Evolutionary conservation across 306 rosid species (phyloP), one percentile per base, ranked within the genome.

Genomic region (Corylus avellana): DNA sequence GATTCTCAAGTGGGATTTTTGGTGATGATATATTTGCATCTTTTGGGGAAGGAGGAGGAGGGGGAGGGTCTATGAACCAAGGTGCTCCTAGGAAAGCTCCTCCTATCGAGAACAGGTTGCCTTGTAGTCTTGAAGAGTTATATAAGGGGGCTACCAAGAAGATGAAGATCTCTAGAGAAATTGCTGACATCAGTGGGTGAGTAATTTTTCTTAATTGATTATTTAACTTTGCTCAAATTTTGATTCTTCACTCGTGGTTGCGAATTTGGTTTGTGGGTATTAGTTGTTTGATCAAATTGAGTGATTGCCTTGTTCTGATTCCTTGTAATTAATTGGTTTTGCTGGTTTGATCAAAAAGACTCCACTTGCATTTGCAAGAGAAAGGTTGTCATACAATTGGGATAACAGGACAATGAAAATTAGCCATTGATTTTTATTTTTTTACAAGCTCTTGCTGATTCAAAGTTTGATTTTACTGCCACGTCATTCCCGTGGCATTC

Each of bases 81-180:
- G 84, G 69, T 50, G 88, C 44, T 6, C 66, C 86, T 16, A 77
- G 92, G 35, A 90, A 90, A 81, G 92, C 92, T 77, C 54, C 90
- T 75, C 75, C 92, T 0, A 83, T 90, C 55, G 90, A 90, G 83
- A 88, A 81, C 68, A 90, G 49, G 79, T 77, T 90, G 83, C 87
- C 90, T 1, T 90, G 92, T 64, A 86, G 85, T 17, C 89, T 90
- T 7, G 94, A 90, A 87, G 94, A 90, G 56, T 76, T 90, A 29
- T 88, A 83, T 29, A 85, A 53, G 59, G 94, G 94, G 62, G 75
- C 87, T 51, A 83, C 90, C 37, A 90, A 84, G 81, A 90, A 88
- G 83, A 88, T 88, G 92, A 90, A 88, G 83, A 90, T 90, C 44
- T 83, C 86, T 58, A 84, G 94, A 88, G 94, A 88, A 78, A 85